Base-by-base conservation (phyloP, 2,329 filamentous ascomycete species). In the Calonectria hawksworthii region DNA sequence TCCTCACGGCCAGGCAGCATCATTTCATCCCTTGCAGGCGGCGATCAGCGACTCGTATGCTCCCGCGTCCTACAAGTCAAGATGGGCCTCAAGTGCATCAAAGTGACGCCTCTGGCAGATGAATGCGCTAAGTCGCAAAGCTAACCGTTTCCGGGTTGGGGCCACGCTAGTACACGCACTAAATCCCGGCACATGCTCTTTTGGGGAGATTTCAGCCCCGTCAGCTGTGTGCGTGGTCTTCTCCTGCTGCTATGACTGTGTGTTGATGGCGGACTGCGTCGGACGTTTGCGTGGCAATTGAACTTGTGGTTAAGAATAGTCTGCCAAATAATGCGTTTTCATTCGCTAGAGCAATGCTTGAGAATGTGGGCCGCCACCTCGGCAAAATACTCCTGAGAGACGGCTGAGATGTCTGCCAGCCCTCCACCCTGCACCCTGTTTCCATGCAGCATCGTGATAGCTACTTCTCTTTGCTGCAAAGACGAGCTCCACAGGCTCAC, bases 361-460 rank as follows among this genome's bases (percentile, higher is more conserved):
- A 76, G 66, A 16, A 78, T 73, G 50, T 76, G 30, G 47, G 38
- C 59, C 18, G 77, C 77, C 41, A 79, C 75, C 28, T 74, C 75
- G 26, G 77, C 76, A 74, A 79, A 79, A 65, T 78, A 78, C 18
- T 76, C 75, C 18, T 68, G 44, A 1, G 75, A 77, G 10, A 65
- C 56, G 7, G 66, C 51, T 32, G 76, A 66, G 13, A 79, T 75
- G 23, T 70, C 75, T 41, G 76, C 70, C 7, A 79, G 70, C 30
- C 77, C 77, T 74, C 70, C 75, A 3, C 52, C 61, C 23, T 68
- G 76, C 13, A 68, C 30, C 34, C 68, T 76, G 23, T 70, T 52
- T 11, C 73, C 70, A 18, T 74, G 70, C 1, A 79, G 68, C 54
- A 75, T 73, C 0, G 16, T 51, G 3, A 41, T 16, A 1, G 77